Evolutionary conservation across 768 basidiomycete species (phyloP).

Genomic region (Boletus rex-veris): DNA sequence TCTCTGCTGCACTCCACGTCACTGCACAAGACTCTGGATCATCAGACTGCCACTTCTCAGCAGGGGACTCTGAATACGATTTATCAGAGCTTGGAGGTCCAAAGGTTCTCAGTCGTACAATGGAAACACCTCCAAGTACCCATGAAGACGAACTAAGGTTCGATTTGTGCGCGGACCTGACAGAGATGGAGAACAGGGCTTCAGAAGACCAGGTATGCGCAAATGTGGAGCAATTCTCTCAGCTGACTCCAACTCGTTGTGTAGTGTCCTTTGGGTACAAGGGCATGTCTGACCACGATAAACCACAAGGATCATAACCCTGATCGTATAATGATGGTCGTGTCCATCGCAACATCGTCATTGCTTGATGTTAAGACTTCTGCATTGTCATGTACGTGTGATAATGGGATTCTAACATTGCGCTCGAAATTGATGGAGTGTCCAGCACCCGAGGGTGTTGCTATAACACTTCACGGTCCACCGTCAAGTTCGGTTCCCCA

Average conservation of each 20-base stretch:
- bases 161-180: slow-evolving; percentile 63
- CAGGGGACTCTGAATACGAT: slow-evolving; percentile 52
- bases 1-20: slow-evolving; percentile 23
- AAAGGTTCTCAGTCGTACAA: slow-evolving; percentile 47
- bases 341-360: slow-evolving; percentile 58
- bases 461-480: slow-evolving; percentile 60
- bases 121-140: slow-evolving; percentile 60
- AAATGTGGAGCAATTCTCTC: background rate
- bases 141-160: slow-evolving; percentile 60
- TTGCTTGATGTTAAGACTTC: slow-evolving; percentile 26
- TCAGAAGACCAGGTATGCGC: slow-evolving; percentile 65
- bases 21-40: slow-evolving; percentile 36
- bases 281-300: slow-evolving; percentile 68
- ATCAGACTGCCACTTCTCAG: slow-evolving; percentile 53
- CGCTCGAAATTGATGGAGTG: slow-evolving; percentile 8
- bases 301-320: slow-evolving; percentile 53
- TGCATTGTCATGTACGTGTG: slow-evolving; percentile 37
- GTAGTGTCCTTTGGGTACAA: slow-evolving; percentile 67
- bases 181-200: slow-evolving; percentile 41
- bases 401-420: background rate
- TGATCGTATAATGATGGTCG: slow-evolving; percentile 68
- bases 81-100: slow-evolving; percentile 52
- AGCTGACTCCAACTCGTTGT: slow-evolving; percentile 5
- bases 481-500: slow-evolving; percentile 46
- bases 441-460: slow-evolving; percentile 53